phyloP scores from a whole-genome alignment of 495 filamentous ascomycete species.

The Daldinia vernicosa region DNA sequence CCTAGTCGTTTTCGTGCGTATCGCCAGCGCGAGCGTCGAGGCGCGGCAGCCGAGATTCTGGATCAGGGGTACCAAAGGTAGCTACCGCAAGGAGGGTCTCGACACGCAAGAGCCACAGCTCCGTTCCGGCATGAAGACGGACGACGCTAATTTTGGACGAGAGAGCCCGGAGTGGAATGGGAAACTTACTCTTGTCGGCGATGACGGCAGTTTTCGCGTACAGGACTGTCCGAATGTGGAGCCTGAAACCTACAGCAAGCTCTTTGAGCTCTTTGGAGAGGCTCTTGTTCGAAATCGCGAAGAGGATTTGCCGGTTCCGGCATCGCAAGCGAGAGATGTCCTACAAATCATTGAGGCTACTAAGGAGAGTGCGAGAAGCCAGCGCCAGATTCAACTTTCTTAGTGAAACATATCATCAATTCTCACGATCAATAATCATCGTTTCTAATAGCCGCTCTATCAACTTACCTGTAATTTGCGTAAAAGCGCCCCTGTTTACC shows the following conservation, averaged over 20 bases:
- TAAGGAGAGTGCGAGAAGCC: slow-evolving; percentile 70
- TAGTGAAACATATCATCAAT: neutral
- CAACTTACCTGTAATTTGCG: too few relatives aligned
- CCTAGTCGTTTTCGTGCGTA: slow-evolving; percentile 72
- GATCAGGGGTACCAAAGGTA: slow-evolving; percentile 81
- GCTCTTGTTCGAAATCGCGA: slow-evolving; percentile 68
- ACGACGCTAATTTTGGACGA: slow-evolving; percentile 70
- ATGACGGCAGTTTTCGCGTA: slow-evolving; percentile 50
- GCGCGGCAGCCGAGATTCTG: slow-evolving; percentile 78
- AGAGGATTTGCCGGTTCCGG: slow-evolving; percentile 72
- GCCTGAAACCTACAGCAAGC: slow-evolving; percentile 75
- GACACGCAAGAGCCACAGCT: slow-evolving; percentile 87
- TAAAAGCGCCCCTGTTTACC: too few relatives aligned
- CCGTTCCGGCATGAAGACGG: slow-evolving; percentile 70
- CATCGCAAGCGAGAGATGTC: slow-evolving; percentile 74
- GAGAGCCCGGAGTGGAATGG: slow-evolving; percentile 62
- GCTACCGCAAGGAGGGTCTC: slow-evolving; percentile 80
- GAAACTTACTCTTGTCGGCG: slow-evolving; percentile 51
- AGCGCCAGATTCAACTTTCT: slow-evolving; percentile 66
- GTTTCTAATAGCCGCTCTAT: too few relatives aligned
- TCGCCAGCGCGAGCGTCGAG: slow-evolving; percentile 75
- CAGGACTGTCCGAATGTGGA: slow-evolving; percentile 67
- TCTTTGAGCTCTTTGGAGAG: slow-evolving; percentile 75
- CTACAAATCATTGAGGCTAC: slow-evolving; percentile 79
- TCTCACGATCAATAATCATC: too few relatives aligned